Evolutionary conservation across 257 asterid species (phyloP).

Genomic region (Rehmannia glutinosa): DNA sequence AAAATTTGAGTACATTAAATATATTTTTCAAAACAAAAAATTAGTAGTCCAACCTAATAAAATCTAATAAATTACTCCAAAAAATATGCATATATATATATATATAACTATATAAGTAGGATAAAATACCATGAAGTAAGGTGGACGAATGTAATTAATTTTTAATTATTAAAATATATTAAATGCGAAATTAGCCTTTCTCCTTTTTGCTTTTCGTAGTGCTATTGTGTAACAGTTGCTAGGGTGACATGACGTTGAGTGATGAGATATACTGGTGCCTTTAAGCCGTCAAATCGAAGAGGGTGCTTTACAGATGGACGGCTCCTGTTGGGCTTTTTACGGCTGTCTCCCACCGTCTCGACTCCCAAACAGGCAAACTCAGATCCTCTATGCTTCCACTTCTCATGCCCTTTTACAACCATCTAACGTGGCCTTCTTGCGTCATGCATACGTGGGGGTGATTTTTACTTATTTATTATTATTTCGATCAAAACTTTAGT

Average conservation of each 20-base stretch:
- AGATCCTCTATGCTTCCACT: slow-evolving; percentile 4
- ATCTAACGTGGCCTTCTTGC: not conserved
- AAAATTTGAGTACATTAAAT: too few species aligned
- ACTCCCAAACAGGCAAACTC: slow-evolving; percentile 6
- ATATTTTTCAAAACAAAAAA: too few species aligned
- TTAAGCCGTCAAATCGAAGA: slow-evolving; percentile 25
- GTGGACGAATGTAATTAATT: too few species aligned
- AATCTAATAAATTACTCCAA: too few species aligned
- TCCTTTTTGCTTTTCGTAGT: not conserved
- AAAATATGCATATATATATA: too few species aligned
- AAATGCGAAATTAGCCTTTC: not conserved
- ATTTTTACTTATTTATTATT: too few species aligned
- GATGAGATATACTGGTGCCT: not conserved
- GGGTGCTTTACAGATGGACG: slow-evolving; percentile 20
- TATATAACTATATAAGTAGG: too few species aligned
- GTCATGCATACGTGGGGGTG: not conserved
- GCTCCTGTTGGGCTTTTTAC: not conserved
- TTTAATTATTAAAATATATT: too few species aligned
- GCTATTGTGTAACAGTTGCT: slow-evolving; percentile 2
- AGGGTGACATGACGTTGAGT: slow-evolving; percentile 1
- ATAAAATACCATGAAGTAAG: too few species aligned
- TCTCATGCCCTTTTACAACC: not conserved
- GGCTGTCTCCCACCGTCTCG: slow-evolving; percentile 17
- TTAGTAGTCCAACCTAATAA: too few species aligned
- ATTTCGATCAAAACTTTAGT: too few species aligned